Evolutionary conservation across 1,284 basidiomycete species (phyloP).

Genomic region (Apiotrichum sp.): DNA sequence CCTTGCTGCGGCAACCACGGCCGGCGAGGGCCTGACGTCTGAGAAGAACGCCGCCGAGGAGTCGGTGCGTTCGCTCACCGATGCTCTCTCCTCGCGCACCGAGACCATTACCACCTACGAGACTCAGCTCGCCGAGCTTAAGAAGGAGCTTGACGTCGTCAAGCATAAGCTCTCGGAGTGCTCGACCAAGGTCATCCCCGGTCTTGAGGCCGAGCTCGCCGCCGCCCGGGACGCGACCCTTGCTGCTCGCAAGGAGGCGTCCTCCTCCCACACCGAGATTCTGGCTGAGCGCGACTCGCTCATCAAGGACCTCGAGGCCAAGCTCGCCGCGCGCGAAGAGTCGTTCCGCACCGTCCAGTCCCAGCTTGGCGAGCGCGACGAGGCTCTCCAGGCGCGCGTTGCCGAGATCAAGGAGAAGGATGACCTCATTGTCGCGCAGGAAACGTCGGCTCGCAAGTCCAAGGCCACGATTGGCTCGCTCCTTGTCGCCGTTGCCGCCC

Average conservation of each 20-base stretch:
- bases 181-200: neutral
- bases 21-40: neutral
- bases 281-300: neutral
- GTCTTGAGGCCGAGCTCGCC: neutral
- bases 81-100: neutral
- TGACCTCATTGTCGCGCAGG: neutral
- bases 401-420: conserved; percentile 5
- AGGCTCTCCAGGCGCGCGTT: neutral
- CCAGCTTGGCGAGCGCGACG: conserved; percentile 1
- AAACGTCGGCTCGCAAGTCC: neutral
- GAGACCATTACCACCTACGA: neutral
- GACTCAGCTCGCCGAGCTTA: neutral
- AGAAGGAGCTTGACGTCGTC: neutral
- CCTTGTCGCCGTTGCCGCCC: neutral
- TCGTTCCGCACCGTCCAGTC: neutral
- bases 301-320: conserved; percentile 3
- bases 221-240: neutral
- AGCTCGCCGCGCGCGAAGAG: conserved; percentile 1
- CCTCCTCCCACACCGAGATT: neutral
- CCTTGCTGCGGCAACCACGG: neutral
- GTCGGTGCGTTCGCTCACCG: neutral
- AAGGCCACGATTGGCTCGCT: conserved; percentile 2
- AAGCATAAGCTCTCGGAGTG: neutral
- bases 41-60: neutral
- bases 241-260: neutral